phyloP scores from a whole-genome alignment of 257 asterid species.

The Primulina huaijiensis region DNA sequence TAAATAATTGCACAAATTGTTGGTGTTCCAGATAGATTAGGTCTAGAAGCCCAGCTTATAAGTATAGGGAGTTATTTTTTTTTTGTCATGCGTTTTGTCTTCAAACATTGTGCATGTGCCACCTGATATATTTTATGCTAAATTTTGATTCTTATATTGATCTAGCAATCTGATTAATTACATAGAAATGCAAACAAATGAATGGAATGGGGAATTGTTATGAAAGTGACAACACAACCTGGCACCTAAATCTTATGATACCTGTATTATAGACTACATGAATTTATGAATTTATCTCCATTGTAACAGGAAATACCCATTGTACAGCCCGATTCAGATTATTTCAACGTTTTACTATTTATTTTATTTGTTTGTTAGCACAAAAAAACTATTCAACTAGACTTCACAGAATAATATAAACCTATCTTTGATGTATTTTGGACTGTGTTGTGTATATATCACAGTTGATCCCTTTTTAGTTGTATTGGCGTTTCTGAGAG shows the following conservation, averaged over 20 bases:
- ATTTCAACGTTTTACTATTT: no score
- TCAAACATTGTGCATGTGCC: not conserved
- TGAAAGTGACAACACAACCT: not conserved
- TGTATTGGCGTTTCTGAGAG: slow-evolving; percentile 6
- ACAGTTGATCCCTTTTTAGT: not conserved
- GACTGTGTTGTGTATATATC: not conserved
- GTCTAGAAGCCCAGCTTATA: no score
- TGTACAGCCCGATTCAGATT: no score
- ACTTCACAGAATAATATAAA: not conserved
- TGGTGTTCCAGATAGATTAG: not conserved
- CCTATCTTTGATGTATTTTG: not conserved
- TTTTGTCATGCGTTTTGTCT: no score
- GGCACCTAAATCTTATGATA: not conserved
- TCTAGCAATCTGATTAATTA: not conserved
- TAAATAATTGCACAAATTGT: not conserved
- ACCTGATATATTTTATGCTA: not conserved
- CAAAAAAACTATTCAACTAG: not conserved
- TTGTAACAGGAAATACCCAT: not conserved
- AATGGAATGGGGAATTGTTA: not conserved
- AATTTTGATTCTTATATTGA: not conserved
- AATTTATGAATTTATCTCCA: not conserved
- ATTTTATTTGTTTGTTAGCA: no score
- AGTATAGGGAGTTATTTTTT: no score
- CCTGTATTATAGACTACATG: not conserved
- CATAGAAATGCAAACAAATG: not conserved